Percentiles rank a stretch among this genome's conserved stretches.
Conservation (phyloP, 768 basidiomycete species). For the Boletellus ananas region DNA sequence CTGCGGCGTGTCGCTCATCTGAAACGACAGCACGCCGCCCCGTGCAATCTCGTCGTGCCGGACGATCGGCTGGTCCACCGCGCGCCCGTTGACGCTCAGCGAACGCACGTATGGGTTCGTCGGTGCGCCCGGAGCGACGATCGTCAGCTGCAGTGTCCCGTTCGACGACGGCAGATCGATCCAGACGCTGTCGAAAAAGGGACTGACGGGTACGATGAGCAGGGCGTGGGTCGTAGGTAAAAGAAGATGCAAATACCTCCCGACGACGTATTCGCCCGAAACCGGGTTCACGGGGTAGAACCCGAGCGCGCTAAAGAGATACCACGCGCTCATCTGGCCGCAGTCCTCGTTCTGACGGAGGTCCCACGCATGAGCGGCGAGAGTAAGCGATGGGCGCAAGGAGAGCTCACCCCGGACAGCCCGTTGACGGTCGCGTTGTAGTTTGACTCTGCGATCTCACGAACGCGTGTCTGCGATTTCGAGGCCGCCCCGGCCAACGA, state of each 20-base stretch:
- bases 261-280: conserved; percentile 70
- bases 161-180: conserved; percentile 47
- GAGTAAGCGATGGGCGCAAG: background rate
- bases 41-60: conserved; percentile 55
- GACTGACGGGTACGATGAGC: conserved; percentile 24
- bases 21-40: conserved; percentile 58
- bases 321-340: conserved; percentile 91
- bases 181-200: conserved; percentile 51
- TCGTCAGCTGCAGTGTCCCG: conserved; percentile 35
- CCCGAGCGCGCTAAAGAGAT: conserved; percentile 75
- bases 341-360: conserved; percentile 77
- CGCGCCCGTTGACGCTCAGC: conserved; percentile 51
- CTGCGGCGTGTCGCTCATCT: conserved; percentile 55
- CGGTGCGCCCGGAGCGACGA: conserved; percentile 55
- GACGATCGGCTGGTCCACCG: conserved; percentile 46
- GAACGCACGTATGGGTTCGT: conserved; percentile 58
- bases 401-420: conserved; percentile 58
- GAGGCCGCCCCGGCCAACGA: conserved; percentile 66
- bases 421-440: conserved; percentile 70
- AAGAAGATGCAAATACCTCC: conserved; percentile 44
- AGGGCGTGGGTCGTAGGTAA: background rate
- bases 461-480: conserved; percentile 67
- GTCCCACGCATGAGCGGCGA: background rate
- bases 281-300: conserved; percentile 86
- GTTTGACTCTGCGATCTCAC: conserved; percentile 57